A percentile compares a stretch with the other conserved stretches of the same genome.
phyloP scores from a whole-genome alignment of 2,329 filamentous ascomycete genomes.

The Aspergillus calidoustus region DNA sequence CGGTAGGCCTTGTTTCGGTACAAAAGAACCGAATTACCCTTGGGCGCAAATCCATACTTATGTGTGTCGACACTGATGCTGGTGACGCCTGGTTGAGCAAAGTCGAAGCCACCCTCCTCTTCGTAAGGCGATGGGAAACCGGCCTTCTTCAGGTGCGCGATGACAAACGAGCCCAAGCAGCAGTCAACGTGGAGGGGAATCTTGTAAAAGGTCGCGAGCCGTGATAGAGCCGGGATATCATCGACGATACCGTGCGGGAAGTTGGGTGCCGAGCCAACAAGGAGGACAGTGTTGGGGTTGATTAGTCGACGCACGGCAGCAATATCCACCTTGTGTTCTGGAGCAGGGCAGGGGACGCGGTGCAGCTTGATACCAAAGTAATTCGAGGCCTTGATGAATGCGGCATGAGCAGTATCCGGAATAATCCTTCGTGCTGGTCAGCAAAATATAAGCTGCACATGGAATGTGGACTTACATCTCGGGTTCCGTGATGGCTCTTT shows the following conservation, averaged over 20 bases:
- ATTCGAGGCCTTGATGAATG: slow-evolving; percentile 90
- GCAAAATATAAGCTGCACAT: slow-evolving; percentile 4
- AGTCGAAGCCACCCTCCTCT: slow-evolving; percentile 85
- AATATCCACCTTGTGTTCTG: slow-evolving; percentile 82
- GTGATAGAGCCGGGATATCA: slow-evolving; percentile 84
- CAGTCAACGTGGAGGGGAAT: slow-evolving; percentile 95
- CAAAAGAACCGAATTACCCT: slow-evolving; percentile 91
- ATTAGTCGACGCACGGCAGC: slow-evolving; percentile 79
- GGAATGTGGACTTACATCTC: slow-evolving; percentile 72
- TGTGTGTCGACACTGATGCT: slow-evolving; percentile 97
- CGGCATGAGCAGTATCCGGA: slow-evolving; percentile 91
- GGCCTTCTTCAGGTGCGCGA: slow-evolving; percentile 90
- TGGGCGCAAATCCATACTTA: slow-evolving; percentile 98
- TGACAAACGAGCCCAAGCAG: slow-evolving; percentile 92
- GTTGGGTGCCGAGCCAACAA: slow-evolving; percentile 95
- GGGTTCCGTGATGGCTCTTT: slow-evolving; percentile 86
- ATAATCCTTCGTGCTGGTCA: slow-evolving; percentile 69
- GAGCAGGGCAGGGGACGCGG: slow-evolving; percentile 82
- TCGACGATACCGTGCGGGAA: slow-evolving; percentile 99
- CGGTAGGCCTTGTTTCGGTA: slow-evolving; percentile 82
- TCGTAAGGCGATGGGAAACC: slow-evolving; percentile 68
- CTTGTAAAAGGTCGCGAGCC: slow-evolving; percentile 76
- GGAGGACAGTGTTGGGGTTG: slow-evolving; percentile 90
- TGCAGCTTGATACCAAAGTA: slow-evolving; percentile 98
- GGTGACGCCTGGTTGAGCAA: slow-evolving; percentile 90